phyloP scores from a whole-genome alignment of 2,329 filamentous ascomycete genomes.

The Herpotrichia juniperi region DNA sequence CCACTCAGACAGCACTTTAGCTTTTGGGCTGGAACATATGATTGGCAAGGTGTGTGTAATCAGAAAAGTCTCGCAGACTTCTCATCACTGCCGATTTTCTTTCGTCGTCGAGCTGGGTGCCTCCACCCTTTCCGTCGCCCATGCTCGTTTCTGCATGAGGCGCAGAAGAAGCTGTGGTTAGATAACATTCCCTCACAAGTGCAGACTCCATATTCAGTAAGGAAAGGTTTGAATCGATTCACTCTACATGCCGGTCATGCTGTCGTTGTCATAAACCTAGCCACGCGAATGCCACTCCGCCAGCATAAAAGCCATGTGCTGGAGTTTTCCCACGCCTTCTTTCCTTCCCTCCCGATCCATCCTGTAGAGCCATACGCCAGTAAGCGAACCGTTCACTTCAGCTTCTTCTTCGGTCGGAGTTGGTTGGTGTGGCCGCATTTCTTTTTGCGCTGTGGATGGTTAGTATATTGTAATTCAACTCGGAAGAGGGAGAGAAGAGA shows the following conservation, averaged over 20 bases:
- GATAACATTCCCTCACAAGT: too few species aligned
- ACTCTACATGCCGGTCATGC: constrained; percentile 40
- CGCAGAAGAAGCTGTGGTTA: too few species aligned
- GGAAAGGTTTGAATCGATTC: constrained; percentile 38
- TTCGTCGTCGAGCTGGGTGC: too few species aligned
- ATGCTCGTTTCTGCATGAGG: too few species aligned
- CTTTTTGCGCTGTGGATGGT: constrained; percentile 69
- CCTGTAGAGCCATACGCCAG: constrained; percentile 38
- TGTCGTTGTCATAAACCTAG: too few species aligned
- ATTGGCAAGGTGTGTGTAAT: too few species aligned
- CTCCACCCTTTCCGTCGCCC: too few species aligned
- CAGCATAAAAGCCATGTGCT: constrained; percentile 32
- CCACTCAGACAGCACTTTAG: too few species aligned
- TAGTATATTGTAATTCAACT: constrained; percentile 15
- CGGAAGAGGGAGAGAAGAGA: not conserved
- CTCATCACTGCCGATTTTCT: too few species aligned
- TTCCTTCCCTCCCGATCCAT: constrained; percentile 36
- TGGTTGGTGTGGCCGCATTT: constrained; percentile 99
- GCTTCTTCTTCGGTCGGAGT: constrained; percentile 99
- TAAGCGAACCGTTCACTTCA: constrained; percentile 72
- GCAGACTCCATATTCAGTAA: constrained; percentile 7
- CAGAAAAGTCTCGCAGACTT: too few species aligned
- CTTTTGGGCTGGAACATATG: too few species aligned
- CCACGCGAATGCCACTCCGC: constrained; percentile 31
- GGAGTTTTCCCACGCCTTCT: constrained; percentile 28